Evolutionary conservation across 257 asterid species (phyloP), one percentile per base, ranked within the genome.

Genomic region (Scutellaria galericulata): DNA sequence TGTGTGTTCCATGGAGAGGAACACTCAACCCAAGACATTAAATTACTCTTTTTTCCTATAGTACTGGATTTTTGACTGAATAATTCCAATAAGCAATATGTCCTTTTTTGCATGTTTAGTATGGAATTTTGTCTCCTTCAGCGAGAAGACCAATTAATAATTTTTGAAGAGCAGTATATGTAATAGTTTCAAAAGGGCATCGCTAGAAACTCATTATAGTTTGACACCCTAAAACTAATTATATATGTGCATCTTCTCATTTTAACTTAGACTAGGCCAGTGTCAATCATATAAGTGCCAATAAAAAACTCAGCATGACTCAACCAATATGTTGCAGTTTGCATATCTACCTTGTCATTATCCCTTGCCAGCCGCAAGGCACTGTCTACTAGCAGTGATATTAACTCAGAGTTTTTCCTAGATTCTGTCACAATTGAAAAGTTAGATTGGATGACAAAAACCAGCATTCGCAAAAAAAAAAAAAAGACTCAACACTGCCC

Each of bases 281-380:
- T 14, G 31, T 37, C 37, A 53, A 60, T 64, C 64, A 71, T 6
- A 46, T 31, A 63, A 60, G 65, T 71, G 69, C 37, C 37, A 44
- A 35, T 15, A 14, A 22, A 65, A 55, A 72, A 62, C 40, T 11
- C 47, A 15, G 24, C 18, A 41, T 27, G 75, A 47, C 68, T 24
- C 6, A 3, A 37, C 41, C 5, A 69, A 41, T 22, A 72, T 51
- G 18, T 20, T 45, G 67, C 24, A 46, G 14, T 64, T 57, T 41
- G 13, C 62, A 60, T 66, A 51, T 66, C 75, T 83, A 93, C 98
- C 96, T 93, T 93, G 89, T 93, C 98, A 77, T 91, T 91, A 74
- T 93, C 98, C 75, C 80, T 87, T 46, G 92, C 80, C 83, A 93
- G 77, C 76, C 78, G 86, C 83, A 93, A 83, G 76, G 91, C 86